Evolutionary conservation across 257 asterid genomes (phyloP).

Genomic region (Solanum peruvianum): DNA sequence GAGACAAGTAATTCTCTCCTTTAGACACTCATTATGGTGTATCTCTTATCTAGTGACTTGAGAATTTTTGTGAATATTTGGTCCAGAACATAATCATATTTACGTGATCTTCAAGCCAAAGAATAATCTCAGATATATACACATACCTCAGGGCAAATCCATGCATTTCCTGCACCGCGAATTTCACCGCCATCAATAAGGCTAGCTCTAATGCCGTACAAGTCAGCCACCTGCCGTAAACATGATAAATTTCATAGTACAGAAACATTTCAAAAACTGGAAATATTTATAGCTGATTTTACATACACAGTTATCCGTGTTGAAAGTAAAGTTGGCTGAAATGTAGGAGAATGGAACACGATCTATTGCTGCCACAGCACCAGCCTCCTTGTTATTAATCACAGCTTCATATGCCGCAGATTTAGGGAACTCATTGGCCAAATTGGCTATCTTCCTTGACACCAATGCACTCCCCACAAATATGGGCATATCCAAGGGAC

Average conservation of each 20-base stretch:
- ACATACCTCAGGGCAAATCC: slow-evolving; percentile 99
- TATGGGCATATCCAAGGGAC: slow-evolving; percentile 93
- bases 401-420: slow-evolving; percentile 87
- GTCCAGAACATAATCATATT: neutral
- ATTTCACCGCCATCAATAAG: slow-evolving; percentile 99
- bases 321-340: slow-evolving; percentile 94
- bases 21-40: neutral
- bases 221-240: slow-evolving; percentile 76
- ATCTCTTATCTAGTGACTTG: neutral
- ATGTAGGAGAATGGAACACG: slow-evolving; percentile 84
- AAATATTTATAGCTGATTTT: slow-evolving; percentile 2
- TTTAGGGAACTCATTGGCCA: slow-evolving; percentile 50
- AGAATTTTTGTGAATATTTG: neutral
- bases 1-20: neutral
- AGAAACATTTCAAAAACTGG: neutral
- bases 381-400: slow-evolving; percentile 82
- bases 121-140: neutral
- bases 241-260: neutral
- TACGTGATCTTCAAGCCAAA: slow-evolving; percentile 14
- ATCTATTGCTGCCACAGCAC: slow-evolving; percentile 97
- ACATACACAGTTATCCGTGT: slow-evolving; percentile 97
- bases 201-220: slow-evolving; percentile 95
- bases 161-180: slow-evolving; percentile 99
- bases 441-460: slow-evolving; percentile 68
- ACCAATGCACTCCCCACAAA: slow-evolving; percentile 97